Conservation (phyloP, 768 basidiomycete species). For the Roridomyces roridus region DNA sequence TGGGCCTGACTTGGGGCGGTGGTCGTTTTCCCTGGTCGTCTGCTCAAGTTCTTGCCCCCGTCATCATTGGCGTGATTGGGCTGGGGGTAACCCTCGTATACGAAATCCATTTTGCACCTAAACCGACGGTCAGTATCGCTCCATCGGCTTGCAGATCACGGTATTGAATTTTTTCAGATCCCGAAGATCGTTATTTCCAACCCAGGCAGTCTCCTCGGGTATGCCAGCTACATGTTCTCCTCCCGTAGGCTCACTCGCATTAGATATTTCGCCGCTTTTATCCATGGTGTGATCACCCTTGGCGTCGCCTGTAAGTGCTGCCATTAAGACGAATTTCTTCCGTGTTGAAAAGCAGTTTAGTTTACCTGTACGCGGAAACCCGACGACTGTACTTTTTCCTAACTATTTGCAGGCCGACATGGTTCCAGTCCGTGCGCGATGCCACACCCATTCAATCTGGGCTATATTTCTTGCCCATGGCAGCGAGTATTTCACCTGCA, state of each 20-base stretch:
- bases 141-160: no score
- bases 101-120: constrained; percentile 40
- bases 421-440: constrained; percentile 43
- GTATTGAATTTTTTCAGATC: no score
- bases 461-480: constrained; percentile 37
- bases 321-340: constrained; percentile 18
- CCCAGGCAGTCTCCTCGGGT: constrained; percentile 20
- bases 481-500: constrained; percentile 39
- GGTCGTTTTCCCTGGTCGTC: constrained; percentile 48
- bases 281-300: no score
- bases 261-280: no score
- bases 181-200: constrained; percentile 18
- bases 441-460: constrained; percentile 41
- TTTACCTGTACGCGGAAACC: no score
- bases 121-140: no score
- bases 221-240: no score
- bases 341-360: constrained; percentile 23
- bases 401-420: no score
- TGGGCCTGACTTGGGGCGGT: constrained; percentile 57
- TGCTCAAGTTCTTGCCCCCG: constrained; percentile 44
- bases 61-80: constrained; percentile 47
- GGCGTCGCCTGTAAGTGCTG: no score
- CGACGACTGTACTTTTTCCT: no score
- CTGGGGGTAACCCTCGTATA: constrained; percentile 44
- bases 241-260: no score